Evolutionary conservation across 257 asterid genomes (phyloP).

Genomic region (Sherardia arvensis): DNA sequence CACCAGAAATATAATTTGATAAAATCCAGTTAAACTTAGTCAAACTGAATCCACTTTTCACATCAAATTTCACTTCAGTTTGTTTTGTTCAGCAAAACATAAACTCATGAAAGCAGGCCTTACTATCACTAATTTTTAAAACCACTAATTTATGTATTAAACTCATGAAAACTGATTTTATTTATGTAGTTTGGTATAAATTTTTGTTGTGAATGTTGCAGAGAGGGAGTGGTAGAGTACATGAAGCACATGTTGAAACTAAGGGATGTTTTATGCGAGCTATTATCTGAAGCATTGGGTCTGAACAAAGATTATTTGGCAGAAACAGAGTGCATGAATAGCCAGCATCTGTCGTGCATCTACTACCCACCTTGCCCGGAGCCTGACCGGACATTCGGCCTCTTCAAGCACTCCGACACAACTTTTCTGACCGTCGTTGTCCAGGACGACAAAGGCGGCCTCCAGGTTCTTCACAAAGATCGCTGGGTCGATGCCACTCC

Average conservation of each 20-base stretch:
- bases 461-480: constrained; percentile 44
- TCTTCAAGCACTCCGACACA: constrained; percentile 53
- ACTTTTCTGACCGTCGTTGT: constrained; percentile 42
- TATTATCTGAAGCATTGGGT: constrained; percentile 63
- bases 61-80: too few relatives aligned
- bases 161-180: too few relatives aligned
- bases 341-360: constrained; percentile 39
- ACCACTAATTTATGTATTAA: too few relatives aligned
- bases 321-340: constrained; percentile 36
- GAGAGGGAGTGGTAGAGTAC: constrained; percentile 48
- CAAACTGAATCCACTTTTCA: too few relatives aligned
- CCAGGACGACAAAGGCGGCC: constrained; percentile 64
- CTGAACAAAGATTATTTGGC: constrained; percentile 27
- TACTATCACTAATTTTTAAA: too few relatives aligned
- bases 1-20: too few relatives aligned
- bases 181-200: neutral
- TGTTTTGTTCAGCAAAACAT: too few relatives aligned
- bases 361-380: constrained; percentile 73
- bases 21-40: too few relatives aligned
- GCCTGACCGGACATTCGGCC: constrained; percentile 46
- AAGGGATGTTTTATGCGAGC: constrained; percentile 32
- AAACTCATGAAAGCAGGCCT: too few relatives aligned
- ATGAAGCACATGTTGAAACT: constrained; percentile 35
- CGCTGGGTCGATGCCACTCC: constrained; percentile 68
- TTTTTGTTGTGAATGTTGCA: constrained; percentile 13